Conservation (phyloP, 1,139 yeast species). For the Keqinozyma sinolaborantium region DNA sequence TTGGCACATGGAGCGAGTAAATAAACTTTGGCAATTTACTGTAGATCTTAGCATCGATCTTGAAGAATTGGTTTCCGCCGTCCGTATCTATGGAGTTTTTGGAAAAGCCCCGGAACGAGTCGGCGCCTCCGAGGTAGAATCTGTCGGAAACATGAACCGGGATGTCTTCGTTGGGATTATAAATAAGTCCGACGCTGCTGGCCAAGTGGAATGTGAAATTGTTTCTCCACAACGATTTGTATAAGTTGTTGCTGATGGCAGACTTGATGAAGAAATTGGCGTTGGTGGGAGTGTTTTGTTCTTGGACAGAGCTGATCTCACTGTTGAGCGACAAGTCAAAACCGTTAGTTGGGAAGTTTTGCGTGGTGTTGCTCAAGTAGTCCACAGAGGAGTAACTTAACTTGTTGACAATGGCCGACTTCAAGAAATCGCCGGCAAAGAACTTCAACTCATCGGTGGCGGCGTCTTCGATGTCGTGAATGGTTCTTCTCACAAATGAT, state of each 20-base stretch:
- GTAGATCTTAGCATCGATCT: conserved; percentile 29
- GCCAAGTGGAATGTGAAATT: conserved; percentile 19
- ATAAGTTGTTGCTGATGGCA: conserved; percentile 23
- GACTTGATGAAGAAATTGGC: conserved; percentile 25
- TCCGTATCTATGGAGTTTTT: conserved; percentile 32
- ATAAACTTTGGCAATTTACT: conserved; percentile 35
- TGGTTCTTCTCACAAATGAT: conserved; percentile 36
- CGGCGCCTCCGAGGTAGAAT: conserved; percentile 46
- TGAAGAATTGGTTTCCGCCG: conserved; percentile 44
- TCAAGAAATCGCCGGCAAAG: conserved; percentile 32
- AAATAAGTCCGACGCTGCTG: conserved; percentile 33
- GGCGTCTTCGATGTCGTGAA: conserved; percentile 40
- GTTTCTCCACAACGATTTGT: conserved; percentile 35
- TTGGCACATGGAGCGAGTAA: conserved; percentile 14
- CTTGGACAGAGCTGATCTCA: conserved; percentile 34
- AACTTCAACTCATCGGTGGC: conserved; percentile 31
- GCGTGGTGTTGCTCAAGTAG: conserved; percentile 21
- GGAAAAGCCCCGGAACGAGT: conserved; percentile 36
- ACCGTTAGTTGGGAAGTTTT: conserved; percentile 33
- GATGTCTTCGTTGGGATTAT: conserved; percentile 16
- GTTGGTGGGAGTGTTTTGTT: conserved; percentile 19
- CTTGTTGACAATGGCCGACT: conserved; percentile 30
- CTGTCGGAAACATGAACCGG: conserved; percentile 44
- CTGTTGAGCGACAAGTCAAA: conserved; percentile 15
- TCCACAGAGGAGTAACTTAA: conserved; percentile 19